Evolutionary conservation across 352 stramenopile genomes (phyloP).

Genomic region (Blastocystis sp.): DNA sequence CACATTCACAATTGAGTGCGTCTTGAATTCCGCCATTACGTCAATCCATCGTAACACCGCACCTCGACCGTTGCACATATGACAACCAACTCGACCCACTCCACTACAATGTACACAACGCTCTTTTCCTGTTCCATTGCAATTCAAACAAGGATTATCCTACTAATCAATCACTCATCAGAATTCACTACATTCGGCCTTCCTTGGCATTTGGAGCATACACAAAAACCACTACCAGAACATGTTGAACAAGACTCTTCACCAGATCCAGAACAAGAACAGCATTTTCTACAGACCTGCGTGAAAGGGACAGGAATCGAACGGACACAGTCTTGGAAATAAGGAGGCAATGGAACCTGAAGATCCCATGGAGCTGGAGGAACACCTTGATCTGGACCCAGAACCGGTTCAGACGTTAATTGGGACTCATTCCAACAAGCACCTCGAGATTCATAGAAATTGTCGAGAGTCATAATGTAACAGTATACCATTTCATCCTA

Average conservation of each 20-base stretch:
- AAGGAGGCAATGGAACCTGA: background rate
- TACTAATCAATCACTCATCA: background rate
- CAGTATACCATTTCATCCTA: slow-evolving; percentile 20
- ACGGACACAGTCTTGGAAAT: background rate
- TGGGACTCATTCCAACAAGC: background rate
- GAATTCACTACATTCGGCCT: background rate
- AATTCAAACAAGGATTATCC: background rate
- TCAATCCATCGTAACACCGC: background rate
- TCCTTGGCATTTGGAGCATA: background rate
- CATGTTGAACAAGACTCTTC: background rate
- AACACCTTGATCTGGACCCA: background rate
- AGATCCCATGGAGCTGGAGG: background rate
- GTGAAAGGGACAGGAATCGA: background rate
- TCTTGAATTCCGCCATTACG: background rate
- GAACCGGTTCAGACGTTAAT: background rate
- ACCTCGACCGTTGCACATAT: background rate
- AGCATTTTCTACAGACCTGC: background rate
- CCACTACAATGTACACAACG: background rate
- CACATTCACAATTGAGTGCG: background rate
- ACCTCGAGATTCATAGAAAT: background rate
- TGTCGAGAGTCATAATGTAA: slow-evolving; percentile 6
- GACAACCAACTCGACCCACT: background rate
- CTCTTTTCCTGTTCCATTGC: background rate
- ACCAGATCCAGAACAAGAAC: background rate
- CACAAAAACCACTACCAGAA: background rate